Evolutionary conservation across 2,329 filamentous ascomycete genomes (phyloP), one percentile per base, ranked within the genome.

Genomic region (Curvularia sp.): DNA sequence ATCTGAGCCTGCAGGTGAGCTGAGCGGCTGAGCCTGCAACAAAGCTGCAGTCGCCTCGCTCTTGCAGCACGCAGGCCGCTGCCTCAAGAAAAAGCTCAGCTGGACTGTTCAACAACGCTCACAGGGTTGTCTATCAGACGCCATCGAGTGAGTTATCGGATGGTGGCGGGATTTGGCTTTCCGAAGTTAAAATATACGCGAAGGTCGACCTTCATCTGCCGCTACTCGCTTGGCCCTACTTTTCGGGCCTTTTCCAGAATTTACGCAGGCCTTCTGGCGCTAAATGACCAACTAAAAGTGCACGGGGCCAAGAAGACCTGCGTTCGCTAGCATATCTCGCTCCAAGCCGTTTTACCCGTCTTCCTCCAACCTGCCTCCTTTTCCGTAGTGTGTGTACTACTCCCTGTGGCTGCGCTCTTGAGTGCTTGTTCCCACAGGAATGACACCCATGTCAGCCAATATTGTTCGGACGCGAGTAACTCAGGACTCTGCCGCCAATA

Each of bases 151-250:
- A n/a, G 26, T 28, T 35, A 24, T 33, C 41, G 39, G 41, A 39
- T 20, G 15, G 33, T 35, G 13, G 41, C 50, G 31, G 50, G 13
- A 13, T 20, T 46, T 26, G 30, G 9, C 24, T 18, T 38, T 38
- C 31, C 46, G 22, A 31, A 31, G 7, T 20, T 28, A 22, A 41
- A 41, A 20, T 15, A 22, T n/a, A n/a, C 33, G 41, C 33, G 10
- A 38, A 31, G n/a, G 15, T 10, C 20, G 28, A 43, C 49, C 30
- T 31, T 52, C 49, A 43, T 44, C 20, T 46, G 31, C 22, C 50
- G 41, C 50, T 35, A 20, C 48, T 33, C 30, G n/a, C 4, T 35
- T 3, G 12, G 20, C 8, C 8, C 31, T 26, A 18, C 9, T 7
- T 35, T 35, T 38, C 41, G 41, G 20, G 30, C 22, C 41, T 13